A percentile compares a stretch with the other conserved stretches of the same genome.
Evolutionary conservation across 495 filamentous ascomycete species (phyloP).

Genomic region (Aspergillus haitiensis): DNA sequence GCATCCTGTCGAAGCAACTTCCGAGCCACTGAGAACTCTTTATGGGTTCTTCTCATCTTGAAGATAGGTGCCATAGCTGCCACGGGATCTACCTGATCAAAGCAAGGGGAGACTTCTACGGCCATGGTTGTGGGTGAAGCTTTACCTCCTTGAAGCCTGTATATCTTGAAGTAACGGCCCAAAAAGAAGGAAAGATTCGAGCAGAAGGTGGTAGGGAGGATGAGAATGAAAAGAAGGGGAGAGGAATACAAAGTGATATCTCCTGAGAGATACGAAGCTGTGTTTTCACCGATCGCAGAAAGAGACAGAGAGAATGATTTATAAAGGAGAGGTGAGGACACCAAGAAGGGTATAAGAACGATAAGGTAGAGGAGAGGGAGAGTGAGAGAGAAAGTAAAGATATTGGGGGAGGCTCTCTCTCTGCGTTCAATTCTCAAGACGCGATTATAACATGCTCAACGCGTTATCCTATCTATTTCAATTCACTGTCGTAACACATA

Average conservation of each 20-base stretch:
- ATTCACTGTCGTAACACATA: background rate
- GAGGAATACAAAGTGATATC: too few species aligned
- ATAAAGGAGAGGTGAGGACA: background rate
- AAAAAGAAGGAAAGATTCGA: too few species aligned
- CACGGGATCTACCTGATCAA: background rate
- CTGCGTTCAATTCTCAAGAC: slow-evolving; percentile 3
- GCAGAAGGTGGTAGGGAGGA: too few species aligned
- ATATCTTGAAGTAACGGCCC: too few species aligned
- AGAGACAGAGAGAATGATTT: slow-evolving; percentile 3
- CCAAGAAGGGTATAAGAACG: slow-evolving; percentile 1
- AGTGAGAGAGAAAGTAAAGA: slow-evolving; percentile 4
- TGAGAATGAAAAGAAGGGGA: too few species aligned
- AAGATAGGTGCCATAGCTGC: slow-evolving; percentile 14
- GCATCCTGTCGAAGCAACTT: slow-evolving; percentile 13
- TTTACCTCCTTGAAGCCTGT: too few species aligned
- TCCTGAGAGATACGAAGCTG: too few species aligned
- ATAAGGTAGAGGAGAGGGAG: background rate
- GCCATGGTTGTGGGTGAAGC: slow-evolving; percentile 11
- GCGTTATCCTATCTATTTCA: slow-evolving; percentile 4
- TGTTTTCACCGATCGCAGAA: background rate
- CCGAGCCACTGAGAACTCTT: slow-evolving; percentile 11
- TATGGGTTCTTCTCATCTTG: slow-evolving; percentile 22
- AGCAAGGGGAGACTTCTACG: slow-evolving; percentile 9
- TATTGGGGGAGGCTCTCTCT: background rate
- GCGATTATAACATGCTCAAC: background rate